Evolutionary conservation across 495 filamentous ascomycete genomes (phyloP).

Genomic region (Hypoxylon fragiforme): DNA sequence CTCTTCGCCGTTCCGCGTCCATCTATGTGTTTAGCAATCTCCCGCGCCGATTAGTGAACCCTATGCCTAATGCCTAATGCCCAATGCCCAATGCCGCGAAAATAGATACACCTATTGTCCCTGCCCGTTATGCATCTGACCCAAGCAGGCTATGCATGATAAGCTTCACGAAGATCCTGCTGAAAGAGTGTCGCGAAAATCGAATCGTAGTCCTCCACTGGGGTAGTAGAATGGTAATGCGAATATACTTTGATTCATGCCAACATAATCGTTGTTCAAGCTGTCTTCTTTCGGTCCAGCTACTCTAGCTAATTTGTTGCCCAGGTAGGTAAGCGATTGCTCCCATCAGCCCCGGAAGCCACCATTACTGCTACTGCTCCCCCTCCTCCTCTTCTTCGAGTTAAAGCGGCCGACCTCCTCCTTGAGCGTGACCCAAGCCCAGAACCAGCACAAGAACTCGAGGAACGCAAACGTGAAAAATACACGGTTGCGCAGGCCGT

Average conservation of each 20-base stretch:
- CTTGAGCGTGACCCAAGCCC: conserved; percentile 65
- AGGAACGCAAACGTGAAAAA: conserved; percentile 84
- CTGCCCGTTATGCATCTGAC: too few species aligned
- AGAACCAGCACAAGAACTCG: conserved; percentile 87
- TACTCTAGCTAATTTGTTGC: too few species aligned
- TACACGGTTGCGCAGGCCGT: conserved; percentile 73
- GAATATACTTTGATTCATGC: too few species aligned
- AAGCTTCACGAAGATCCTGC: background rate
- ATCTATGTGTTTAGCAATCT: conserved; percentile 8
- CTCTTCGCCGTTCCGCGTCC: too few species aligned
- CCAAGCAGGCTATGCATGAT: conserved; percentile 10
- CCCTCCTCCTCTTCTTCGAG: conserved; percentile 38
- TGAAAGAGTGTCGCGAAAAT: too few species aligned
- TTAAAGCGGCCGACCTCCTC: conserved; percentile 51
- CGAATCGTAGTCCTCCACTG: too few species aligned
- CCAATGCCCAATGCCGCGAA: conserved; percentile 10
- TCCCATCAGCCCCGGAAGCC: conserved; percentile 3
- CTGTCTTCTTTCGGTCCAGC: too few species aligned
- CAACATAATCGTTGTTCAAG: too few species aligned
- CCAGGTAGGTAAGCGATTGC: too few species aligned
- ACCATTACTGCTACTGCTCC: conserved; percentile 30
- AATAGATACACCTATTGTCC: conserved; percentile 10
- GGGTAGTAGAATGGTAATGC: too few species aligned
- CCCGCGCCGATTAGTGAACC: conserved; percentile 1
- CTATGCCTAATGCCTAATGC: conserved; percentile 6